Conservation (phyloP, 441 rosid genomes). For the Macaranga tanarius region DNA sequence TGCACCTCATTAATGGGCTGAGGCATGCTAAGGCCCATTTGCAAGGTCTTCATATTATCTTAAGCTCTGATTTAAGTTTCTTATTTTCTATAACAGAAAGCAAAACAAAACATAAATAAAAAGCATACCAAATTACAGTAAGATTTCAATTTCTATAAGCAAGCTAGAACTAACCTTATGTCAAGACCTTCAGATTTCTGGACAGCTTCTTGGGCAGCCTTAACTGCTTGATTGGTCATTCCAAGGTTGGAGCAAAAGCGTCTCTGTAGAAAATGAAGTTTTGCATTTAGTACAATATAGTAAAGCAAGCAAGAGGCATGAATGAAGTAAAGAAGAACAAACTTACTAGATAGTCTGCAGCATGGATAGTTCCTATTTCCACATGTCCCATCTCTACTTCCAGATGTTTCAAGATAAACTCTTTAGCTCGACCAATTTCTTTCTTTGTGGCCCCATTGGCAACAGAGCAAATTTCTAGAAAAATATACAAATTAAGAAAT, state of each 20-base stretch:
- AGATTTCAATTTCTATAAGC: neutral
- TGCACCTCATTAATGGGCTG: neutral
- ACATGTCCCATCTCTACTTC: constrained; percentile 29
- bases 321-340: neutral
- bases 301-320: neutral
- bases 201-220: constrained; percentile 46
- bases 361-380: constrained; percentile 29
- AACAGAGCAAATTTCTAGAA: constrained; percentile 27
- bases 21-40: neutral
- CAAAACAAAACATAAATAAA: neutral
- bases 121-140: neutral
- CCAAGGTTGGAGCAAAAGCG: constrained; percentile 44
- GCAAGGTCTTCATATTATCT: neutral
- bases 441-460: constrained; percentile 33
- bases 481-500: constrained; percentile 10
- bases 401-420: constrained; percentile 27
- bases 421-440: constrained; percentile 38
- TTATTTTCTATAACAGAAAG: neutral
- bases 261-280: constrained; percentile 22
- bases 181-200: constrained; percentile 42
- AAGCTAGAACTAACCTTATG: constrained; percentile 28
- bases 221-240: constrained; percentile 37
- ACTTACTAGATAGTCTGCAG: constrained; percentile 59
- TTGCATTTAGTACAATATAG: neutral
- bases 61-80: neutral